phyloP scores from a whole-genome alignment of 176 grass and related monocot species.

The Rhynchospora breviuscula region DNA sequence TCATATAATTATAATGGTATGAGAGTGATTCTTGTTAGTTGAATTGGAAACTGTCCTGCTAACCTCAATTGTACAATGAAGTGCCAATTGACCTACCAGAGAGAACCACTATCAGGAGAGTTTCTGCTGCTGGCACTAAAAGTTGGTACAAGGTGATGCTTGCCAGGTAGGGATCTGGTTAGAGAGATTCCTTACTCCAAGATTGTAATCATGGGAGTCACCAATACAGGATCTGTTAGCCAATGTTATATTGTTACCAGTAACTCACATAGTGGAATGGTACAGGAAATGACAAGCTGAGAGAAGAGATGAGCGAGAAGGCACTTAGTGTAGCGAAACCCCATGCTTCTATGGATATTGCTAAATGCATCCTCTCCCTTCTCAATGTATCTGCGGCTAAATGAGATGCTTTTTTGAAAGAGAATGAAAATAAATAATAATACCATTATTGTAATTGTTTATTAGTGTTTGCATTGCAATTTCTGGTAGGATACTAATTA shows the following conservation, averaged over 20 bases:
- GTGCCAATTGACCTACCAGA: background rate
- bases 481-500: background rate
- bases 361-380: conserved; percentile 51
- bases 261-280: background rate
- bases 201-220: background rate
- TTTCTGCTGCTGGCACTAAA: background rate
- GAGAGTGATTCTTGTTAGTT: background rate
- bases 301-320: conserved; percentile 76
- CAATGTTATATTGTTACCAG: background rate
- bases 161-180: background rate
- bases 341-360: conserved; percentile 60
- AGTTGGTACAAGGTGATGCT: background rate
- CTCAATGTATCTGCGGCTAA: conserved; percentile 31
- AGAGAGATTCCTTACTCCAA: background rate
- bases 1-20: background rate
- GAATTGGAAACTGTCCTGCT: background rate
- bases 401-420: conserved; percentile 18
- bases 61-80: background rate
- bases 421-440: background rate
- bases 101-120: background rate
- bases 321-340: conserved; percentile 56
- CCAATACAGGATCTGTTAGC: background rate
- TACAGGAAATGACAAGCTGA: conserved; percentile 73
- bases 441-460: background rate
- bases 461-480: background rate